These are phyloP conservation scores for Rhizopus microsporus DNA, from an alignment of 371 early-diverging fungal genomes.

Conservation along the genomic window DNA sequence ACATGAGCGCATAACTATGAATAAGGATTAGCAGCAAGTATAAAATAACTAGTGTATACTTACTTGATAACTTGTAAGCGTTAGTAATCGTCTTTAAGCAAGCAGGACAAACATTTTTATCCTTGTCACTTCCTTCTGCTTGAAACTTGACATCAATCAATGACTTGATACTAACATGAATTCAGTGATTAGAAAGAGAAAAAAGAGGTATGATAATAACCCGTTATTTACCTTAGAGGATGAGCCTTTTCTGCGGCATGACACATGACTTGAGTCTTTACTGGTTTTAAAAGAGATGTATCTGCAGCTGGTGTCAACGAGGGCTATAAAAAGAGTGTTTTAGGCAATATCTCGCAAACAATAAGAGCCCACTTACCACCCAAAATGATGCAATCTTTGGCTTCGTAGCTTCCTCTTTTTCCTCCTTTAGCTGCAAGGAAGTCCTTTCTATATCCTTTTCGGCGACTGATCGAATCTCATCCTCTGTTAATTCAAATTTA, in stretches of 20 bases:
- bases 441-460: constrained; percentile 46
- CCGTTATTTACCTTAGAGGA: constrained; percentile 56
- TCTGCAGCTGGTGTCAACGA: constrained; percentile 76
- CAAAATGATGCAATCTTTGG: constrained; percentile 75
- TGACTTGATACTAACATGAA: constrained; percentile 63
- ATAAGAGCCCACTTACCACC: constrained; percentile 57
- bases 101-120: constrained; percentile 71
- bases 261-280: constrained; percentile 63
- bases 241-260: constrained; percentile 71
- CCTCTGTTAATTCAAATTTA: constrained; percentile 41
- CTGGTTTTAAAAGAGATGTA: constrained; percentile 53
- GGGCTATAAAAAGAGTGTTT: constrained; percentile 49
- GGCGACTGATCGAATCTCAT: constrained; percentile 31
- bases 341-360: constrained; percentile 10
- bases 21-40: constrained; percentile 5
- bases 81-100: constrained; percentile 84
- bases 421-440: constrained; percentile 52
- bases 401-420: constrained; percentile 57
- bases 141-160: constrained; percentile 77
- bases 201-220: background rate
- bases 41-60: constrained; percentile 4
- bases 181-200: constrained; percentile 1
- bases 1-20: constrained; percentile 72
- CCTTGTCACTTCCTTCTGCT: constrained; percentile 28
- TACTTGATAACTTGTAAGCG: constrained; percentile 71